Evolutionary conservation across 495 filamentous ascomycete genomes (phyloP), one percentile per base, ranked within the genome.

Genomic region (Jackrogersella minutella): DNA sequence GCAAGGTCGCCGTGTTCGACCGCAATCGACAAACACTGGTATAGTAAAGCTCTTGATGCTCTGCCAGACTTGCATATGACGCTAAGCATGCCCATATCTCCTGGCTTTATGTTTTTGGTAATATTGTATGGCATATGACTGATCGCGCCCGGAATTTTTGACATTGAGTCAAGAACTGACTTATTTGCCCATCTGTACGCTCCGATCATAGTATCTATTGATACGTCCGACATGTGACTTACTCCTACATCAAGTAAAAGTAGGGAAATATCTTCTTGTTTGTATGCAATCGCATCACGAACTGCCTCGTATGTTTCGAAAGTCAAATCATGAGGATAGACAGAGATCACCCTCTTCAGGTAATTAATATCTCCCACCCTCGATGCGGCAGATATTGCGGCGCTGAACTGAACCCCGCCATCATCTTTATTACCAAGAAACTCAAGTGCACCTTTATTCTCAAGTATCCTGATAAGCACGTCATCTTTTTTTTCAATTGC

Each of bases 381-480:
- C 9, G 50, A 10, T n/a, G 66, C 39, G 8, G 66, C 47, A 4
- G 6, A 4, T 24, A 69, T 1, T 9, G 36, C 59, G 1, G 13
- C 13, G 1, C 1, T 40, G 17, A 17, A 40, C n/a, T 5, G 14
- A 7, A 13, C 17, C 17, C n/a, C n/a, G 16, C 5, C 39, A 46
- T 8, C 13, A 14, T 7, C 19, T 22, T 0, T 28, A 9, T 46
- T 22, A 7, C 33, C 11, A 7, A 59, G 24, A 8, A 55, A 7
- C 2, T 64, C 41, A 19, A 68, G 41, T 1, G 55, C 59, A 2
- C 55, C 54, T 43, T 46, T 13, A 16, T 19, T 44, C 26, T 69
- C 59, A 39, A 69, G 47, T 0, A 0, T 50, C 13, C 5, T 37
- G 7, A 64, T 50, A 1, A 68, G 54, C 9, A 1, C 10, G 2